Base-by-base conservation (phyloP, 371 early-diverging fungal genomes). In the Circinella umbellata region DNA sequence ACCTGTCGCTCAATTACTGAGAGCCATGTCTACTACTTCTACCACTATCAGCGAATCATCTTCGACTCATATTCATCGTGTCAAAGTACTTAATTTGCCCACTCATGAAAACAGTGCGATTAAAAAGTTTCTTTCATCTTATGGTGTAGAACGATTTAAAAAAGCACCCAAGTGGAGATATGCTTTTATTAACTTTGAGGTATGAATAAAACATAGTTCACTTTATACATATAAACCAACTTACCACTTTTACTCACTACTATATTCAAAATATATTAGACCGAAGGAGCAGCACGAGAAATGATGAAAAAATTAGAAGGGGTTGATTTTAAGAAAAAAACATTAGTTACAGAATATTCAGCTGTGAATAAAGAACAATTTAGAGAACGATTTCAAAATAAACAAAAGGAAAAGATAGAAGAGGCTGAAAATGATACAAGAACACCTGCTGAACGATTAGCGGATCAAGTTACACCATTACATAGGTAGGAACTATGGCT, bases 391-490 rank as follows among this genome's bases (percentile, higher is more conserved):
- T 75, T 82, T 63, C 68, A 69, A 17, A 54, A 61, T 14, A 80
- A 76, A 69, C 67, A 61, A 18, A 64, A 51, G 51, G 51, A 51
- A 51, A 51, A 15, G 15, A 51, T n/a, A 51, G 51, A 51, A 13
- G 46, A n/a, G 9, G 73, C 66, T 39, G 72, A 69, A 54, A 68
- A 72, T 15, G 87, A 89, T 62, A 67, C 76, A 17, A 77, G 86
- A 55, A 80, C 90, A 10, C 88, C 88, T 18, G 74, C 80, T 42
- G 91, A 93, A 74, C 78, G 76, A 38, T 76, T 93, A 36, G 86
- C 87, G 14, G 91, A 91, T 76, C 92, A 92, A 81, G 89, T 91
- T n/a, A 91, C 92, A 6, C 92, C 92, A 27, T 71, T 91, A 46
- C 85, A 88, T 83, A 81, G 78, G 88, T 89, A 76, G 27, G 27